A percentile compares a stretch with the other conserved stretches of the same genome.
Conservation (phyloP, 257 asterid species). For the Striga asiatica region DNA sequence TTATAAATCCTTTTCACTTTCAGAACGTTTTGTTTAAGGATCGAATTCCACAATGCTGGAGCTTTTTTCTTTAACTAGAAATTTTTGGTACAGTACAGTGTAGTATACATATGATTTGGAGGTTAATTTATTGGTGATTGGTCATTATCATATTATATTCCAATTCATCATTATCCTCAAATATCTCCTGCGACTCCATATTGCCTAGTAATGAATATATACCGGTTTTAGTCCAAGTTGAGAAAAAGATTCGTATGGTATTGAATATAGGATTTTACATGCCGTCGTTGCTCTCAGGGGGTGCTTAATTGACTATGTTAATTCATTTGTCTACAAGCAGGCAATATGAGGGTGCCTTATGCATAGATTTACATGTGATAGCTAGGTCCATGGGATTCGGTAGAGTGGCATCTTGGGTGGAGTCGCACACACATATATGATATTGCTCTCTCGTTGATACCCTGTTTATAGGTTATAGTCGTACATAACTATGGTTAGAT, state of each 20-base stretch:
- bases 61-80: neutral
- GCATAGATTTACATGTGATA: neutral
- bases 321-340: neutral
- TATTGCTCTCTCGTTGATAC: slow-evolving; percentile 5
- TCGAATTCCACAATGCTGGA: slow-evolving; percentile 2
- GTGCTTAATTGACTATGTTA: slow-evolving; percentile 2
- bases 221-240: neutral
- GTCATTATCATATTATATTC: no score
- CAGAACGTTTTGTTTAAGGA: neutral
- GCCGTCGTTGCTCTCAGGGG: neutral
- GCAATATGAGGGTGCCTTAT: neutral
- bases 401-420: slow-evolving; percentile 9
- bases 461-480: slow-evolving; percentile 1
- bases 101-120: neutral
- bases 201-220: no score
- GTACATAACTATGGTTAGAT: neutral
- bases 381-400: neutral
- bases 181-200: no score
- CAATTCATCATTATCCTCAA: no score
- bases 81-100: no score
- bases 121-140: no score
- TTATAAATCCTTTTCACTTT: neutral
- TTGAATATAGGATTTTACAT: neutral
- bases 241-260: neutral
- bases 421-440: slow-evolving; percentile 10